Evolutionary conservation across 305 asterid genomes (phyloP).

Genomic region (Salvia sclarea): DNA sequence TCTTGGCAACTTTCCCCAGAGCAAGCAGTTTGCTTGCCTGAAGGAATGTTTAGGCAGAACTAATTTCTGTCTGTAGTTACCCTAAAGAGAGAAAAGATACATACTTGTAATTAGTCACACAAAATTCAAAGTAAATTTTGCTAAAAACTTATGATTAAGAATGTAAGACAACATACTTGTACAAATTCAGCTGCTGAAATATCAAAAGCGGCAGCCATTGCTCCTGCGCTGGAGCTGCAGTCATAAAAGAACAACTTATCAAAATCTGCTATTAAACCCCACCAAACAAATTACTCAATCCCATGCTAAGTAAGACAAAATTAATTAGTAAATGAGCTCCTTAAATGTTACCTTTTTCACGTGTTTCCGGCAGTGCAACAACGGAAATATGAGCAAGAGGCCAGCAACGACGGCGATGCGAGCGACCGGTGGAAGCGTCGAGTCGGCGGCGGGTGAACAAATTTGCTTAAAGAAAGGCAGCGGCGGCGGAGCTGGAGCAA

Average conservation of each 20-base stretch:
- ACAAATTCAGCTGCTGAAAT: constrained; percentile 53
- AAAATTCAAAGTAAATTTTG: neutral
- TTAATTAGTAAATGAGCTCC: neutral
- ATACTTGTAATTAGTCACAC: neutral
- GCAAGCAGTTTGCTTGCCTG: constrained; percentile 52
- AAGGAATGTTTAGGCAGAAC: constrained; percentile 54
- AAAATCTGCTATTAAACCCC: neutral
- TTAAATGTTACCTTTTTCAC: neutral
- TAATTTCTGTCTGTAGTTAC: constrained; percentile 62
- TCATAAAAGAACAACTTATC: neutral
- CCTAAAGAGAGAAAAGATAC: constrained; percentile 44
- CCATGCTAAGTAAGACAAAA: neutral
- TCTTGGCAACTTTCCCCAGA: constrained; percentile 56
- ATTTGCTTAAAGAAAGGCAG: neutral
- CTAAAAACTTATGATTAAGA: neutral
- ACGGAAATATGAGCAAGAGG: neutral
- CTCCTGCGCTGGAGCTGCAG: neutral
- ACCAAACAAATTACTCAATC: neutral
- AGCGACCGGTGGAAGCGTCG: no score
- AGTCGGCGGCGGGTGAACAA: no score
- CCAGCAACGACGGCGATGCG: no score
- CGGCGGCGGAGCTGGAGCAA: neutral
- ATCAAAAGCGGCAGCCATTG: constrained; percentile 50
- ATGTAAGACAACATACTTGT: constrained; percentile 39
- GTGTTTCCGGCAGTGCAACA: neutral